These are phyloP conservation scores for Solanum tacnaense DNA, from an alignment of 257 asterid species.

Conservation along the genomic window DNA sequence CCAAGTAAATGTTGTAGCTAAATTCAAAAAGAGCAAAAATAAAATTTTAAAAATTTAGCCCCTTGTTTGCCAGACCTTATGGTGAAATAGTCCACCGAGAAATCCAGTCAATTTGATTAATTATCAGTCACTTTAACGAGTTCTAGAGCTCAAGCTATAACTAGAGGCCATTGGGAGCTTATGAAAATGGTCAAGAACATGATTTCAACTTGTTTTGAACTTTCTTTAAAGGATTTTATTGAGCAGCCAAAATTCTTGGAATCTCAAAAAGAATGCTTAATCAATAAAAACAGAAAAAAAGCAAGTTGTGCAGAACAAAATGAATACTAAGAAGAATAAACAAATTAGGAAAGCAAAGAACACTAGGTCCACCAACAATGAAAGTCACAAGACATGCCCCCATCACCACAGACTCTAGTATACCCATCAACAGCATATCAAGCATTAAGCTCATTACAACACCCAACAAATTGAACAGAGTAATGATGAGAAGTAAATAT, in stretches of 20 bases:
- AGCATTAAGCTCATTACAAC: no score
- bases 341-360: conserved; percentile 12
- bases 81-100: conserved; percentile 34
- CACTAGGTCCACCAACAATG: no score
- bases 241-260: conserved; percentile 24
- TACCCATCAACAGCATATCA: no score
- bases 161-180: conserved; percentile 66
- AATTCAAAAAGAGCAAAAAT: no score
- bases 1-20: no score
- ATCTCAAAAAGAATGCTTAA: conserved; percentile 8
- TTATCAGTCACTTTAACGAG: conserved; percentile 28
- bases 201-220: conserved; percentile 10
- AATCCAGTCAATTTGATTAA: conserved; percentile 30
- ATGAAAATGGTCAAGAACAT: conserved; percentile 80
- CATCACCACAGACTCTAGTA: no score
- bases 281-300: not conserved
- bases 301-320: conserved; percentile 9
- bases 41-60: no score
- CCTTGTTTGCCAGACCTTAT: conserved; percentile 16
- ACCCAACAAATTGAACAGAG: no score
- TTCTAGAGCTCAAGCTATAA: conserved; percentile 21
- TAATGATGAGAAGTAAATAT: no score
- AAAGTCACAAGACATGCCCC: no score
- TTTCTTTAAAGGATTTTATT: conserved; percentile 14
- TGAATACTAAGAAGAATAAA: conserved; percentile 17